Evolutionary conservation across 768 basidiomycete species (phyloP).

Genomic region (Panaeolus papilionaceus): DNA sequence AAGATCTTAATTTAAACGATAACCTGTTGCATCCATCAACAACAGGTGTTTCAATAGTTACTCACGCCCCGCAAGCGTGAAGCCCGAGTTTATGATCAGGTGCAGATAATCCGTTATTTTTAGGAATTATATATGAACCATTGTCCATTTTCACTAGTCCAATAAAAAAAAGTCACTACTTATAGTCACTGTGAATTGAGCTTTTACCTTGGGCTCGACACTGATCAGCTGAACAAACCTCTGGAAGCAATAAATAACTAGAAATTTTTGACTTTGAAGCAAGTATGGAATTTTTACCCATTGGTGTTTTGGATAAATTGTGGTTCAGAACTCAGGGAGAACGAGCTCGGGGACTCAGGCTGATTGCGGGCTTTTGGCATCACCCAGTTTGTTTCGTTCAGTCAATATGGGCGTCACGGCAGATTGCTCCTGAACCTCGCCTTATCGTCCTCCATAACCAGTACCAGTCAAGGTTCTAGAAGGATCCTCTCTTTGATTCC

Average conservation of each 20-base stretch:
- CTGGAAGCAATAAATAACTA: not conserved
- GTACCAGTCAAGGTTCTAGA: not conserved
- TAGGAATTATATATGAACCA: not conserved
- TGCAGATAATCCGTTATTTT: too few species aligned
- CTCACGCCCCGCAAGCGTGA: too few species aligned
- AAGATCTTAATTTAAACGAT: not conserved
- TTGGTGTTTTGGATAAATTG: not conserved
- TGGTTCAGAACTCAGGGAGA: too few species aligned
- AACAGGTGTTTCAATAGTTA: not conserved
- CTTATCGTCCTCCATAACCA: not conserved
- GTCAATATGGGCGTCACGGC: not conserved
- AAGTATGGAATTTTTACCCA: not conserved
- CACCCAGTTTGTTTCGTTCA: not conserved
- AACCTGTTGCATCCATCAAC: too few species aligned
- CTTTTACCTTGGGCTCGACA: not conserved
- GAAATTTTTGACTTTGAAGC: not conserved
- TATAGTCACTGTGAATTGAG: not conserved
- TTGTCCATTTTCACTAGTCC: not conserved
- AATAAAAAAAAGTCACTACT: not conserved
- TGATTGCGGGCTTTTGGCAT: not conserved
- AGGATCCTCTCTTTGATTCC: not conserved
- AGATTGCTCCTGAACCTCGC: slow-evolving; percentile 11
- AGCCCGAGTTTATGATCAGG: too few species aligned
- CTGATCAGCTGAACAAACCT: not conserved
- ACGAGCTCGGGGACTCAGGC: not conserved